These are phyloP conservation scores for Saccharomycopsis capsularis DNA, from an alignment of 805 yeast species.

Conservation along the genomic window DNA sequence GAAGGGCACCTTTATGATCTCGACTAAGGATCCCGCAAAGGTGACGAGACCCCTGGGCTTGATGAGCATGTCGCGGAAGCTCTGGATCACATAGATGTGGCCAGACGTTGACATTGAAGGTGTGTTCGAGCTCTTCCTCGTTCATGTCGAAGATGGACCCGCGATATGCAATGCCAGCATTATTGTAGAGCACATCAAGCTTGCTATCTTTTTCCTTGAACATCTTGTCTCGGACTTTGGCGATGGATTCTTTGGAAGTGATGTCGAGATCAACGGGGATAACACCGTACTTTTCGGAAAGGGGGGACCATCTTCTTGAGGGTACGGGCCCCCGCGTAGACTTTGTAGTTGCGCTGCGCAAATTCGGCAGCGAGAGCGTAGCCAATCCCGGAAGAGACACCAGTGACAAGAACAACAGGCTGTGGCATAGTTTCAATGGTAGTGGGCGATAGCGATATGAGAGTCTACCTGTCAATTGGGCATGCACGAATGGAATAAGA, in stretches of 20 bases:
- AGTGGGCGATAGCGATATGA: no score
- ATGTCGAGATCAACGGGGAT: not conserved
- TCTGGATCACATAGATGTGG: constrained; percentile 56
- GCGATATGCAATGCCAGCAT: constrained; percentile 75
- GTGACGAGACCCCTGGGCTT: constrained; percentile 62
- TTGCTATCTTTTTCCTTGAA: no score
- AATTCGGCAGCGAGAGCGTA: constrained; percentile 41
- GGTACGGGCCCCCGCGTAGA: no score
- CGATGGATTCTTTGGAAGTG: no score
- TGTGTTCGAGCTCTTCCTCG: constrained; percentile 43
- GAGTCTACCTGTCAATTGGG: no score
- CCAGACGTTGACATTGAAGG: constrained; percentile 64
- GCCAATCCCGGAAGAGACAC: constrained; percentile 53
- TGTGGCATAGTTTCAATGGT: no score
- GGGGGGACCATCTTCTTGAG: no score
- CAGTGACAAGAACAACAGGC: constrained; percentile 45
- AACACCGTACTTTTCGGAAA: no score
- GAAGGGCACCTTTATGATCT: constrained; percentile 61
- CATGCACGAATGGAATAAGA: no score
- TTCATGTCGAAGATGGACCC: constrained; percentile 61
- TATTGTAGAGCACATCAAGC: constrained; percentile 59
- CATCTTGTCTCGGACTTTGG: no score
- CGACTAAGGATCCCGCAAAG: constrained; percentile 69
- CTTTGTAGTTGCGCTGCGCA: constrained; percentile 47
- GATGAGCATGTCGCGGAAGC: constrained; percentile 47